Evolutionary conservation across 1,284 basidiomycete genomes (phyloP).

Genomic region (Puccinia polysora): DNA sequence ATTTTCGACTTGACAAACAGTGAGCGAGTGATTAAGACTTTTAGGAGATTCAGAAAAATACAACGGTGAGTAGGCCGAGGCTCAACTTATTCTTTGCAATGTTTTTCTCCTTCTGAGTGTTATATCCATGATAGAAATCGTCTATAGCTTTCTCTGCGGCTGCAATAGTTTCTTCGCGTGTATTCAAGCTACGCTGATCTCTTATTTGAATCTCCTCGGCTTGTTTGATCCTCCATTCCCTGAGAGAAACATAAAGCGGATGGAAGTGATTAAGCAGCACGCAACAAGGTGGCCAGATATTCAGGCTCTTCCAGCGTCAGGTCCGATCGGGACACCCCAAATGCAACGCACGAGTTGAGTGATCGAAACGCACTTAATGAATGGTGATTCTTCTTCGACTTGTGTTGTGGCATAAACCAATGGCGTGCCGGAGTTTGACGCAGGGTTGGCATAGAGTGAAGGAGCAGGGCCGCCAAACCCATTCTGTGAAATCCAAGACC

Average conservation of each 20-base stretch:
- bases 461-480: conserved; percentile 61
- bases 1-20: not conserved
- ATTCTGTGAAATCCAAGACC: conserved; percentile 52
- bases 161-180: conserved; percentile 76
- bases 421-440: conserved; percentile 45
- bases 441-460: conserved; percentile 55
- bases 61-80: conserved; percentile 53
- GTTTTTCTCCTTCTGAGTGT: conserved; percentile 81
- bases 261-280: too few relatives aligned
- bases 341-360: not conserved
- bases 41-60: not conserved
- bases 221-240: conserved; percentile 83
- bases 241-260: conserved; percentile 52
- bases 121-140: conserved; percentile 91
- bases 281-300: too few relatives aligned
- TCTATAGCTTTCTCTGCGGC: conserved; percentile 91
- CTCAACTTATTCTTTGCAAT: conserved; percentile 92
- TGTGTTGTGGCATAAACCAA: conserved; percentile 43
- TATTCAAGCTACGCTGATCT: conserved; percentile 70
- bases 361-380: conserved; percentile 64
- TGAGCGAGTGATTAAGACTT: conserved; percentile 15
- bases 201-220: conserved; percentile 76
- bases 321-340: not conserved
- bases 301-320: not conserved
- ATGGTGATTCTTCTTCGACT: conserved; percentile 76